Evolutionary conservation across 495 filamentous ascomycete species (phyloP), one percentile per base, ranked within the genome.

Genomic region (Aspergillus ellipticus): DNA sequence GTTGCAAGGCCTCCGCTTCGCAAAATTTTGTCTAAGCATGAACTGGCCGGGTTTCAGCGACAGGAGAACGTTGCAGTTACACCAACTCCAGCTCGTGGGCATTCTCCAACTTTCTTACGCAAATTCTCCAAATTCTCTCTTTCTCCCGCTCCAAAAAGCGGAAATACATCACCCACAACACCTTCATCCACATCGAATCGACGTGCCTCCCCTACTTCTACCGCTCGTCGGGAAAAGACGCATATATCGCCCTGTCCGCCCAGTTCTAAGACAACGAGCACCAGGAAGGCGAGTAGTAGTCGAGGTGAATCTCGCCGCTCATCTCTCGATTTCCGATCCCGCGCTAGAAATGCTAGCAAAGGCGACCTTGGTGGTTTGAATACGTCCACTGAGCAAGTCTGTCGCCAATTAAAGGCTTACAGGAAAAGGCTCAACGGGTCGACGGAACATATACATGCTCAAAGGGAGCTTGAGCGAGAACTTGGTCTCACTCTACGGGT

Each of bases 391-490:
- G 89, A 94, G 60, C 87, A 92, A 57, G 77, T 91, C 0, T 90
- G 87, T 60, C 87, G 88, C 22, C 85, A 85, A 5, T 77, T 98
- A 6, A 83, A 87, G 48, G 82, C 85, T 2, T 97, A 95, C 64
- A 82, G 94, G 15, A 93, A 91, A 72, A 90, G 89, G 64, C 79
- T 96, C 7, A 71, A 82, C 20, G 83, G 82, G 11, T 82, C 81
- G 11, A 72, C 80, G 2, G 82, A 92, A 37, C 79, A 80, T 26
- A 73, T 83, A 11, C 86, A 90, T 49, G 69, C 82, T 2, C 71
- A 88, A 17, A 82, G 84, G 37, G 89, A 95, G 63, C 75, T 96
- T 6, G 89, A 94, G 55, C 81, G 85, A 35, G 93, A 96, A 67
- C 72, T 98, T 45, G 79, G 83, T 2, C 78, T 91, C 21, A 95